Conservation (phyloP, 225 moss, liverwort and hornwort genomes). For the Bryum argenteum region DNA sequence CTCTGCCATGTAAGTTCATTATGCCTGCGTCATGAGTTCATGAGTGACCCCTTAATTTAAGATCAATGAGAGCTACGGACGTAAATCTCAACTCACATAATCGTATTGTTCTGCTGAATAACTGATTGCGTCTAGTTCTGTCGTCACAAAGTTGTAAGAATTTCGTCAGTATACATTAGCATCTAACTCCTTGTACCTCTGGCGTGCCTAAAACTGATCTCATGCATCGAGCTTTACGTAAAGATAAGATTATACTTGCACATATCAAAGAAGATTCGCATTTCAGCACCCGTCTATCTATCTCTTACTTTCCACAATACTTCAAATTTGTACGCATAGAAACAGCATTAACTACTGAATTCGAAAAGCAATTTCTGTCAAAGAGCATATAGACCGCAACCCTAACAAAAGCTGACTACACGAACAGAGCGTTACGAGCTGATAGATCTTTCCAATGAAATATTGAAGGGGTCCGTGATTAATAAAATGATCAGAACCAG, state of each 20-base stretch:
- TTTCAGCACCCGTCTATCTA: neutral
- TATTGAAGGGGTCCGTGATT: neutral
- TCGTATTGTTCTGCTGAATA: constrained; percentile 3
- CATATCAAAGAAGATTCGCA: neutral
- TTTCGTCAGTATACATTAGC: constrained; percentile 5
- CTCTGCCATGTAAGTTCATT: neutral
- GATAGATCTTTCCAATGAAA: neutral
- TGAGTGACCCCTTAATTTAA: neutral
- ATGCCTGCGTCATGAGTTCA: neutral
- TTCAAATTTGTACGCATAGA: neutral
- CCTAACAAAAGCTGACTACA: neutral
- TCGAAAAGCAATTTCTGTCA: constrained; percentile 2
- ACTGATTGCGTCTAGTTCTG: constrained; percentile 1
- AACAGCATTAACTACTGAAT: neutral
- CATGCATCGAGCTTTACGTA: neutral
- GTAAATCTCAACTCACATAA: constrained; percentile 8
- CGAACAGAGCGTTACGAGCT: constrained; percentile 4
- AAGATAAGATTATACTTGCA: neutral
- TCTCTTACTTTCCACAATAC: neutral
- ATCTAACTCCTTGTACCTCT: neutral
- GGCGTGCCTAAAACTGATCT: neutral
- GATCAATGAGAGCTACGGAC: constrained; percentile 10
- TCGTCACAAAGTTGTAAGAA: constrained; percentile 1
- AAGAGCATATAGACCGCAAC: constrained; percentile 4
- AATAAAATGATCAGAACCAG: neutral